phyloP scores from a whole-genome alignment of 331 rosid genomes.

The Malus hybrid region DNA sequence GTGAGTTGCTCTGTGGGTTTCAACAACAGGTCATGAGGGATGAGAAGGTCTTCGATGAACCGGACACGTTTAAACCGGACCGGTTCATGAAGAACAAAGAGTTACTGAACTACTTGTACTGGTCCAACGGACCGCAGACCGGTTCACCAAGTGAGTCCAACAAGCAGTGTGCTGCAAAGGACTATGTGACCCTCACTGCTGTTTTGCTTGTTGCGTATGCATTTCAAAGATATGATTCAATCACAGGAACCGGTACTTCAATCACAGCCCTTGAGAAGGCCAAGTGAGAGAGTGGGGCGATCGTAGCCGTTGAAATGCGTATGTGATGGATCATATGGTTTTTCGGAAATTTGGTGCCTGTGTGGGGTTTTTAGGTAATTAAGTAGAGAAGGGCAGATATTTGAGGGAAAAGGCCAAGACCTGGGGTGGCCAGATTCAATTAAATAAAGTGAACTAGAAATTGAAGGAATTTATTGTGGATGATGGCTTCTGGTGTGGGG shows the following conservation, averaged over 20 bases:
- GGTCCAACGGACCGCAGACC: conserved; percentile 92
- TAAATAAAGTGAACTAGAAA: background rate
- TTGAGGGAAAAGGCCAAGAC: background rate
- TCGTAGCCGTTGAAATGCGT: background rate
- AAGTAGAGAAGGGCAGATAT: background rate
- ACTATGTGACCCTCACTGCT: conserved; percentile 51
- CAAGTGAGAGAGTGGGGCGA: conserved; percentile 12
- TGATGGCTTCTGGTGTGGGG: background rate
- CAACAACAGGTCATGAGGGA: conserved; percentile 72
- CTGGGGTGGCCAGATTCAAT: background rate
- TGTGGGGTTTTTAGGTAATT: background rate
- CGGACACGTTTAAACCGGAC: conserved; percentile 62
- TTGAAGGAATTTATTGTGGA: background rate
- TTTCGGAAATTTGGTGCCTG: background rate
- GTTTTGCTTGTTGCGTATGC: conserved; percentile 49
- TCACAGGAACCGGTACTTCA: conserved; percentile 42
- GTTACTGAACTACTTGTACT: conserved; percentile 52
- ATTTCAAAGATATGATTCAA: conserved; percentile 62
- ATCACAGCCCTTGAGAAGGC: conserved; percentile 56
- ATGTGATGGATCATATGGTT: background rate
- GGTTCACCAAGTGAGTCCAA: conserved; percentile 47
- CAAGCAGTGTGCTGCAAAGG: conserved; percentile 83
- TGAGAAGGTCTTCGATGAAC: conserved; percentile 47
- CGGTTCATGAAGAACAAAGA: conserved; percentile 53
- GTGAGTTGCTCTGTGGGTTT: conserved; percentile 76